Evolutionary conservation across 2,329 filamentous ascomycete genomes (phyloP).

Genomic region (Pestalotiopsis sp.): DNA sequence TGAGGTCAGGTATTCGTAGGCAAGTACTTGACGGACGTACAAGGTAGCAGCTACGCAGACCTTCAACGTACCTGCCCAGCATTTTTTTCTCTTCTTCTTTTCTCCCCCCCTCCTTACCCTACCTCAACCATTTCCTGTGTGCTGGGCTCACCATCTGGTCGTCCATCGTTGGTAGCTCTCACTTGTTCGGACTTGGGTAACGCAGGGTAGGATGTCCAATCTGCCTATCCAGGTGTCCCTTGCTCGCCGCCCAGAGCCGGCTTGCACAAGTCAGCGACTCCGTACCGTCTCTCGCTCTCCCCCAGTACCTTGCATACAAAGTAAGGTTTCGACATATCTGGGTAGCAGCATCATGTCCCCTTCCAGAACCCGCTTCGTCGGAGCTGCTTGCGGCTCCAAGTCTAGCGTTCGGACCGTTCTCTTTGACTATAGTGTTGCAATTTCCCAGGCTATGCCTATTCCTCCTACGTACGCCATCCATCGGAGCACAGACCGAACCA

Average conservation of each 20-base stretch:
- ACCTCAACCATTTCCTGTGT: not conserved
- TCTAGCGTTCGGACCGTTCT: not conserved
- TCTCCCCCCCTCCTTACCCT: not conserved
- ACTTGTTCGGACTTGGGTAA: not conserved
- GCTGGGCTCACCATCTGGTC: not conserved
- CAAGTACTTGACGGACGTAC: not conserved
- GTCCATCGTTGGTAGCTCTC: not conserved
- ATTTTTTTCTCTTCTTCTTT: not conserved
- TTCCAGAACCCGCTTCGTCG: not conserved
- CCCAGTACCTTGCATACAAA: not conserved
- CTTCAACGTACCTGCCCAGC: not conserved
- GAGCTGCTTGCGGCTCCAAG: not conserved
- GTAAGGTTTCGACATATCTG: not conserved
- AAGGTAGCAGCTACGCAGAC: not conserved
- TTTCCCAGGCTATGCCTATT: not conserved
- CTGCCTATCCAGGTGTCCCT: not conserved
- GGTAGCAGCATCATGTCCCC: not conserved
- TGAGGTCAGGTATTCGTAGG: not conserved
- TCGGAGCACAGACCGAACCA: not conserved
- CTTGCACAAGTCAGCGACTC: not conserved
- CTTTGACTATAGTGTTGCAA: not conserved
- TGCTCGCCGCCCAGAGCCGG: not conserved
- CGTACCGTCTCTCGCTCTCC: not conserved
- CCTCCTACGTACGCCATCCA: not conserved
- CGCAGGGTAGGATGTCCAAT: not conserved